A percentile compares a stretch with the other conserved stretches of the same genome.
Conservation (phyloP, 495 filamentous ascomycete genomes). For the Neurospora tetraspora region DNA sequence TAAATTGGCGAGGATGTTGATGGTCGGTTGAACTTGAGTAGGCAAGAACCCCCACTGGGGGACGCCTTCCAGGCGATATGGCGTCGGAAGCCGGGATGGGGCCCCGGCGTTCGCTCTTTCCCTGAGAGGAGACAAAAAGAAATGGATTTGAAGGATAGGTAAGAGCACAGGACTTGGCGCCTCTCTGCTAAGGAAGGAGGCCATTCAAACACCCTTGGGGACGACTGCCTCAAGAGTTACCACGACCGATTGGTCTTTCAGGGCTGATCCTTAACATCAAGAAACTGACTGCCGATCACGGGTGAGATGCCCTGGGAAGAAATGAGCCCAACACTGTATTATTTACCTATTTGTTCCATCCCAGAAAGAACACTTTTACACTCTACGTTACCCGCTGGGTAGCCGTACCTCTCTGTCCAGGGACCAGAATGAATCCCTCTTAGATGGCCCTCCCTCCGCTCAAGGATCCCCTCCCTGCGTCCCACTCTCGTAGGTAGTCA, state of each 20-base stretch:
- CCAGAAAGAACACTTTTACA: background rate
- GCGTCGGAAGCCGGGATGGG: background rate
- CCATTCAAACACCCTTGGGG: background rate
- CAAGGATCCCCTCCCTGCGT: background rate
- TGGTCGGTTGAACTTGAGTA: background rate
- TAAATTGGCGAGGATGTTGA: background rate
- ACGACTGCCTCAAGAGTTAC: background rate
- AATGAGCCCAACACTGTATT: background rate
- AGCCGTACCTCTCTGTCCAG: background rate
- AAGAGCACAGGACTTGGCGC: background rate
- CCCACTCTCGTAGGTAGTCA: background rate
- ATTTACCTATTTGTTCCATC: background rate
- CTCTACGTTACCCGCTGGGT: background rate
- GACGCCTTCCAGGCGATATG: background rate
- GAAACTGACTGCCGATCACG: background rate
- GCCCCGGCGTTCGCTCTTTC: background rate
- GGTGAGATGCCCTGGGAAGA: background rate
- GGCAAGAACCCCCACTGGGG: background rate
- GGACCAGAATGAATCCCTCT: background rate
- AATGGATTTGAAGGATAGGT: background rate
- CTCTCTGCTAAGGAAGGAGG: background rate
- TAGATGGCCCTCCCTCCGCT: background rate
- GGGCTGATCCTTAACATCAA: background rate
- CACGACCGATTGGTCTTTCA: background rate
- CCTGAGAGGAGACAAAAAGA: background rate